A percentile compares a stretch with the other conserved stretches of the same genome.
Conservation (phyloP, 148 eudicot species). For the Vaccinium vitisidaea region DNA sequence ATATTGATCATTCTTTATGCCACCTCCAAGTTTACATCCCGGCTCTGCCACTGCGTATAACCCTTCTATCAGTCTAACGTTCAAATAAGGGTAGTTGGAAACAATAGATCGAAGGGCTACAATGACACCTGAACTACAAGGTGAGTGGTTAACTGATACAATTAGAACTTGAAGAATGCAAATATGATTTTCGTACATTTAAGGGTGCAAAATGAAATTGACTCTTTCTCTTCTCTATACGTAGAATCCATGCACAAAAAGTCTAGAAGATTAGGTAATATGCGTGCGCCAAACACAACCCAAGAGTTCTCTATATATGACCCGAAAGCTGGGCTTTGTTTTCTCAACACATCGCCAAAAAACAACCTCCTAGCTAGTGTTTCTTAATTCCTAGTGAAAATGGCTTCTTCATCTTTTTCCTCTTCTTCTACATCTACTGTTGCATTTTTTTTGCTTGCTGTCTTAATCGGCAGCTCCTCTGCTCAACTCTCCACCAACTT, state of each 20-base stretch:
- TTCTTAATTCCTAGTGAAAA: background rate
- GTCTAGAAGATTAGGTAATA: constrained; percentile 21
- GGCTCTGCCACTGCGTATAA: too few relatives aligned
- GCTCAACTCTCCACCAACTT: constrained; percentile 24
- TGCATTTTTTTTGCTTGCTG: background rate
- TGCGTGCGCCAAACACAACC: constrained; percentile 9
- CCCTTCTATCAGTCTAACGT: background rate
- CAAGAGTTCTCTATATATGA: background rate
- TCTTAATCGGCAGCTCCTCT: constrained; percentile 11
- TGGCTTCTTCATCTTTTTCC: constrained; percentile 21
- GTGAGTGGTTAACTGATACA: background rate
- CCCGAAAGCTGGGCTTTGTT: background rate
- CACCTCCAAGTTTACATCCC: too few relatives aligned
- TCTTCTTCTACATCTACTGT: background rate
- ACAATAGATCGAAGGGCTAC: background rate
- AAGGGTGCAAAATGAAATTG: background rate
- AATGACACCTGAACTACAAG: background rate
- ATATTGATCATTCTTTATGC: too few relatives aligned
- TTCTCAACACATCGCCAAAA: background rate
- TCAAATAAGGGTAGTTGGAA: background rate
- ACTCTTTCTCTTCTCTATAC: background rate
- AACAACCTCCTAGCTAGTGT: too few relatives aligned
- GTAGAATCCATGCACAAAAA: constrained; percentile 15
- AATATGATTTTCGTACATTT: background rate
- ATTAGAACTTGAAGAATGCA: background rate